These are phyloP conservation scores for Botrytis porri DNA, from an alignment of 2,329 filamentous ascomycete genomes.

Conservation along the genomic window DNA sequence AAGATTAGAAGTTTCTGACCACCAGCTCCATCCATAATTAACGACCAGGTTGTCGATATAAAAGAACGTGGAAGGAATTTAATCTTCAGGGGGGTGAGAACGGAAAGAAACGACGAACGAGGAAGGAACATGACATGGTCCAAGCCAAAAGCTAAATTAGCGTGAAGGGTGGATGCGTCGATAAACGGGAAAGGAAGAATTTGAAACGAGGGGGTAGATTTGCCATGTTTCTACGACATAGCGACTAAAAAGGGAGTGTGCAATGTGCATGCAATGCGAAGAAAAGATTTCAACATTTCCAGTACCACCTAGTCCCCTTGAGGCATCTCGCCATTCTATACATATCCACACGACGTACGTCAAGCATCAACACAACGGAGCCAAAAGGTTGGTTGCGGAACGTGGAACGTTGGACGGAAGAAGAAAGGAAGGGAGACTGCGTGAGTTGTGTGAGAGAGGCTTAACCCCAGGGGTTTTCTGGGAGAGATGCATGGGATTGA, in stretches of 20 bases:
- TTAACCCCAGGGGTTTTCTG: neutral
- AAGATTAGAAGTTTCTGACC: neutral
- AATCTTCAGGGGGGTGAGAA: neutral
- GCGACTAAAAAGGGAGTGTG: too few relatives aligned
- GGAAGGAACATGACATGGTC: neutral
- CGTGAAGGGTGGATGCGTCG: neutral
- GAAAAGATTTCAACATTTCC: neutral
- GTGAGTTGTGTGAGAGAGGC: slow-evolving; percentile 1
- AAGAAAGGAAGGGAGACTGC: slow-evolving; percentile 11
- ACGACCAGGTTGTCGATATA: neutral
- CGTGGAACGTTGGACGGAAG: slow-evolving; percentile 12
- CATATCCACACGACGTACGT: neutral
- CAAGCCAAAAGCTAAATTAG: slow-evolving; percentile 6
- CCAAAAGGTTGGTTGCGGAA: neutral
- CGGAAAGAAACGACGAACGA: slow-evolving; percentile 1
- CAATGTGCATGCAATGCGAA: neutral
- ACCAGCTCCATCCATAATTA: neutral
- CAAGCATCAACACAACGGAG: neutral
- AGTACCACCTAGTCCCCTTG: neutral
- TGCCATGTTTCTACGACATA: neutral
- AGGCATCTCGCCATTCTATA: neutral
- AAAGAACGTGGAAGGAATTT: neutral
- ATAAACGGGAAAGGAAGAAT: slow-evolving; percentile 13
- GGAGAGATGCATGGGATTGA: neutral
- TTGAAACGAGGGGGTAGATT: slow-evolving; percentile 14